Evolutionary conservation across 345 rosid genomes (phyloP), one percentile per base, ranked within the genome.

Genomic region (Pelargonium nanum): DNA sequence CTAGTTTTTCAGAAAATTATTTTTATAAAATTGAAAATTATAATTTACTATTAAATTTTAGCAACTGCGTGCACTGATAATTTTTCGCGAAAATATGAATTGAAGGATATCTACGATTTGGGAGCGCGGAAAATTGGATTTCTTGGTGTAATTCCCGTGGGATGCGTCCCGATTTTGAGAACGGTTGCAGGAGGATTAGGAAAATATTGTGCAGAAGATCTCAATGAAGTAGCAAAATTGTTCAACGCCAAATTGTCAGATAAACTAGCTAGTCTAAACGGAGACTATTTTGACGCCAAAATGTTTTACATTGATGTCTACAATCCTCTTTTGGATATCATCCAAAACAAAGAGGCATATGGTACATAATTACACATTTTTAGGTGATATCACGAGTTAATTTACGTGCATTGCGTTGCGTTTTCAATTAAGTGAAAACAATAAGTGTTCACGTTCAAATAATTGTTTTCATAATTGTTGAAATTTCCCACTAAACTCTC

Each of bases 281-380:
- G 15, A 20, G 56, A n/a, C 52, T 21, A 74, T 60, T 63, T 75
- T 19, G 7, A 9, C 8, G 55, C 62, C 69, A 75, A 40, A 56
- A 67, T 79, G 19, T 60, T 83, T 15, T 85, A 74, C 56, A 60
- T 83, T 6, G 75, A 85, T 53, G 65, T 77, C 52, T 85, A 80
- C 65, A 65, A 45, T 16, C 84, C 81, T 30, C 66, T 82, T 6
- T 70, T 68, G 2, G 76, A 72, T 57, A 53, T 85, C 65, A 75
- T 83, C 19, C 62, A 69, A 56, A 22, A 73, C 17, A 83, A 81
- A 22, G 2, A 56, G 64, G 63, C 68, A 21, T 64, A 74, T 6
- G 86, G 83, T 83, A 60, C 45, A 4, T n/a, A n/a, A n/a, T n/a
- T n/a, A n/a, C n/a, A n/a, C n/a, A n/a, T n/a, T n/a, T n/a, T n/a